Base-by-base conservation (phyloP, 208 protist species). In the Wallacemonas collosoma region DNA sequence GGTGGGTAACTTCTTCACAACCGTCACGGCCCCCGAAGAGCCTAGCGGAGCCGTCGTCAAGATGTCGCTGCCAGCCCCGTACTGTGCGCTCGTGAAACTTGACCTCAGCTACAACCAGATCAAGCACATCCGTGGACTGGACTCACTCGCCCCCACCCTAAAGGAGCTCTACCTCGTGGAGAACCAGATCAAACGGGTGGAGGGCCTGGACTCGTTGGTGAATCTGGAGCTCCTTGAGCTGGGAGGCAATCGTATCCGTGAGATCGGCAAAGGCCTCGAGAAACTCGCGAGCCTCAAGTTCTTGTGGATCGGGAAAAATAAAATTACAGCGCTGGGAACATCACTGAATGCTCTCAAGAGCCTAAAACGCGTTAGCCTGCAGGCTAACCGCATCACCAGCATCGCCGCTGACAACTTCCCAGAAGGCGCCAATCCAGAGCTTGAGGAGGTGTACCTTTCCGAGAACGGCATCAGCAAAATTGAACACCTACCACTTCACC, bases 31-130 rank as follows among this genome's bases (percentile, higher is more conserved):
- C 39, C 43, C 66, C 40, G 75, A 82, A 35, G 71, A 74, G n/a
- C 1, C 40, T n/a, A n/a, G 35, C 11, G 63, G 65, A 14, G 14
- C 50, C 14, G 50, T 85, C 11, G 53, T 77, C 2, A 79, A 79
- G 69, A 35, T 86, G 51, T 17, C 71, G 15, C 9, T 83, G 0
- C 43, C 75, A 6, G 53, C 81, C 6, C 85, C 87, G 0, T 93
- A 95, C 70, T 48, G 56, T 3, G 68, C 66, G n/a, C 71, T 96
- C 8, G 77, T 75, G 11, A 95, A 92, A 75, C 81, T 97, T 4
- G 93, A 97, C 78, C 66, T 97, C 17, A 95, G 88, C 79, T 98
- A 97, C 79, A 98, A 97, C 71, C 86, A 97, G 55, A 85, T 97
- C 45, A 77, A 84, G 60, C 79, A 91, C 14, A 91, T 97, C 39